A percentile compares a stretch with the other conserved stretches of the same genome.
Evolutionary conservation across 2,329 filamentous ascomycete genomes (phyloP).

Genomic region (Exserohilum rostratum): DNA sequence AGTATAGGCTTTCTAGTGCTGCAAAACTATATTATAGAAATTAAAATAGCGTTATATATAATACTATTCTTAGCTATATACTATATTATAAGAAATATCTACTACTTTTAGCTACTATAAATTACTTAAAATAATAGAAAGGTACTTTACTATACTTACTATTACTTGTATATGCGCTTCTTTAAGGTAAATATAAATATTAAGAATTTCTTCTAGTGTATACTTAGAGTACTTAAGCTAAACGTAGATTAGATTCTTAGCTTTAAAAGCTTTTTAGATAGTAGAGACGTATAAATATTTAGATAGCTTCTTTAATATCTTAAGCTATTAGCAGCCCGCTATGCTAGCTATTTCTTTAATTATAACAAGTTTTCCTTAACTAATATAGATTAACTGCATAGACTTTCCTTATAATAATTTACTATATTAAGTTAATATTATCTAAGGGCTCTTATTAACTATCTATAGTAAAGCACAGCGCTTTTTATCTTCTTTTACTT

Average conservation of each 20-base stretch:
- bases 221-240: neutral
- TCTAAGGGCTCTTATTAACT: neutral
- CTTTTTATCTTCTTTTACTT: too few species aligned
- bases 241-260: neutral
- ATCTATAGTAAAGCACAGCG: neutral
- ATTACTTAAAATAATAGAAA: neutral
- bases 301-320: constrained; percentile 1
- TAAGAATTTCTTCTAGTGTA: constrained; percentile 3
- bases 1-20: neutral
- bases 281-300: neutral
- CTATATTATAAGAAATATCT: constrained; percentile 2
- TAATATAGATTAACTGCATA: neutral
- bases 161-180: neutral
- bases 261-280: neutral
- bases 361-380: neutral
- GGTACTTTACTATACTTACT: constrained; percentile 1
- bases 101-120: too few species aligned
- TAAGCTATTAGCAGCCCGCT: neutral
- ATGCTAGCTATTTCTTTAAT: neutral
- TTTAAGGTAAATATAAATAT: neutral
- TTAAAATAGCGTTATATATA: neutral
- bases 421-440: neutral
- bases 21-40: neutral
- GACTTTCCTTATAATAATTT: neutral
- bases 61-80: neutral